These are phyloP conservation scores for Moesziomyces globuligerus DNA, from an alignment of 1,284 basidiomycete genomes.

Conservation along the genomic window DNA sequence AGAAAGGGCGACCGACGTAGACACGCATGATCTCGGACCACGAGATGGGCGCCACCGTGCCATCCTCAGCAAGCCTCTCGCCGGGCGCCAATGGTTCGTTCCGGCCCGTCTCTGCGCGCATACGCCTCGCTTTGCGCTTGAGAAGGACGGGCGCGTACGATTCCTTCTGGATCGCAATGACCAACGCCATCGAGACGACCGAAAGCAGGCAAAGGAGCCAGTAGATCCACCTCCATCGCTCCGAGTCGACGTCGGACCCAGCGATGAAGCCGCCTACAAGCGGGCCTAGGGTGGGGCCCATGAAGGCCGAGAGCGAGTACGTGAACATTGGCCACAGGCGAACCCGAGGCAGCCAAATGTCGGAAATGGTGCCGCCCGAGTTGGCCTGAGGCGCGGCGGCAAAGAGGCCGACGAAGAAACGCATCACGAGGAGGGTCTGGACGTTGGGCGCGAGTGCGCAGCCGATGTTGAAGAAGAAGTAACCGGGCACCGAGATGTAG, in stretches of 20 bases:
- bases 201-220: constrained; percentile 36
- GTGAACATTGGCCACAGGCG: constrained; percentile 49
- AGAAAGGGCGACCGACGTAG: constrained; percentile 37
- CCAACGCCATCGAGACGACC: constrained; percentile 22
- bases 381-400: constrained; percentile 44
- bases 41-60: constrained; percentile 13
- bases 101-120: constrained; percentile 14
- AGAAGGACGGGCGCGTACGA: constrained; percentile 49
- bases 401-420: constrained; percentile 49
- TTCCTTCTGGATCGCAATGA: constrained; percentile 28
- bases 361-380: constrained; percentile 37
- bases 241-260: constrained; percentile 7
- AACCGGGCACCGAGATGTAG: constrained; percentile 38
- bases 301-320: constrained; percentile 44
- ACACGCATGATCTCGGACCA: constrained; percentile 31
- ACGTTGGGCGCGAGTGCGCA: constrained; percentile 45
- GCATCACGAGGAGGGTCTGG: constrained; percentile 38
- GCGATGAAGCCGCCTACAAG: constrained; percentile 35
- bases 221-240: constrained; percentile 49
- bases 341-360: constrained; percentile 31
- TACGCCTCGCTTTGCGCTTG: constrained; percentile 18
- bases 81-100: constrained; percentile 24
- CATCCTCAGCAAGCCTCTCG: constrained; percentile 13
- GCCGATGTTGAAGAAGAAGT: constrained; percentile 49
- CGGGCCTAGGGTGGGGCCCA: constrained; percentile 37